These are phyloP conservation scores for Maudiozyma saulgeensis DNA, from an alignment of 805 yeast species.

Conservation along the genomic window DNA sequence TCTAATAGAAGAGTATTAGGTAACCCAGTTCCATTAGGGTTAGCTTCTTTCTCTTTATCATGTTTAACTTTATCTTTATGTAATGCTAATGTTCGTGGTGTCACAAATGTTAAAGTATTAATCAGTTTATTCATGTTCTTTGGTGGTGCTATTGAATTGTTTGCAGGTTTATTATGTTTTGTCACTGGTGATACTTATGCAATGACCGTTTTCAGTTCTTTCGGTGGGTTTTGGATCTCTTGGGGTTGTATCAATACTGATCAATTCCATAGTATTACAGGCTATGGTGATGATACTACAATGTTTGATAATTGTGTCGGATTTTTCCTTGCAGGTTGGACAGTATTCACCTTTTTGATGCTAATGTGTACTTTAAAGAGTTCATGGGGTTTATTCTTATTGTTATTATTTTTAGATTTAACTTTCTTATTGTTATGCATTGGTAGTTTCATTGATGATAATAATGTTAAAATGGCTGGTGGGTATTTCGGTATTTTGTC, in stretches of 20 bases:
- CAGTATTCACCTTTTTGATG: slow-evolving; percentile 52
- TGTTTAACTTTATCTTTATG: slow-evolving; percentile 51
- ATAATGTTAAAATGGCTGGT: slow-evolving; percentile 42
- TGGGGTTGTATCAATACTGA: slow-evolving; percentile 57
- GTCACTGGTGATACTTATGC: slow-evolving; percentile 72
- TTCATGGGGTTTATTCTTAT: slow-evolving; percentile 47
- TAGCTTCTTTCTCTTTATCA: slow-evolving; percentile 54
- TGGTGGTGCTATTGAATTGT: slow-evolving; percentile 62
- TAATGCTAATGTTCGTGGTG: slow-evolving; percentile 62
- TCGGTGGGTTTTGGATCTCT: slow-evolving; percentile 71
- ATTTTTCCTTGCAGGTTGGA: slow-evolving; percentile 53
- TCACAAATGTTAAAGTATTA: slow-evolving; percentile 47
- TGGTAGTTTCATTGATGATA: slow-evolving; percentile 42
- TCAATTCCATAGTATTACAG: slow-evolving; percentile 45
- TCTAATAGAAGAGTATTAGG: slow-evolving; percentile 40
- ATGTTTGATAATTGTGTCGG: slow-evolving; percentile 47
- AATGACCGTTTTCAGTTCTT: slow-evolving; percentile 41
- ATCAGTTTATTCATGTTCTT: slow-evolving; percentile 60
- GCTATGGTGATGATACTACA: slow-evolving; percentile 36
- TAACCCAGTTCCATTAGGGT: slow-evolving; percentile 70
- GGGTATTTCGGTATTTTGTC: slow-evolving; percentile 53
- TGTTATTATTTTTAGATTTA: slow-evolving; percentile 44
- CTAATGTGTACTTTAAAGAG: slow-evolving; percentile 49
- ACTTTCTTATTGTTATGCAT: slow-evolving; percentile 44
- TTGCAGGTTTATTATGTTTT: slow-evolving; percentile 71